phyloP scores from a whole-genome alignment of 179 eudicot genomes.

The Dionaea muscipula region DNA sequence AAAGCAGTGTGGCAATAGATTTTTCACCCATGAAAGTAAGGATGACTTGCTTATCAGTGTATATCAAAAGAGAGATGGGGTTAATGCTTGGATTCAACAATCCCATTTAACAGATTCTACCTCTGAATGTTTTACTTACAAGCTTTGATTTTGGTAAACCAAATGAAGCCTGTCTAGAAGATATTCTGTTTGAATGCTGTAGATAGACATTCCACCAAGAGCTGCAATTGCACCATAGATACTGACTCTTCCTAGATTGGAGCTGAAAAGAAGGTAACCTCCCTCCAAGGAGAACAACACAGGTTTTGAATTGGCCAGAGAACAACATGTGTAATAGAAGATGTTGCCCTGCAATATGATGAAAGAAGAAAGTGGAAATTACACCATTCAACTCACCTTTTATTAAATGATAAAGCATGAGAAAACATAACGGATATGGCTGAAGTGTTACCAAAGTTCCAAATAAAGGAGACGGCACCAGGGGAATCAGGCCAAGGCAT shows the following conservation, averaged over 20 bases:
- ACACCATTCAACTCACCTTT: no score
- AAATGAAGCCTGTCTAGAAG: conserved; percentile 32
- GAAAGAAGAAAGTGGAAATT: background rate
- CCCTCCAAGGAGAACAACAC: conserved; percentile 91
- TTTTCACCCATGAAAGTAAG: background rate
- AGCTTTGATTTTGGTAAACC: conserved; percentile 59
- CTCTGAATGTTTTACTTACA: no score
- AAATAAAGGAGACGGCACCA: conserved; percentile 51
- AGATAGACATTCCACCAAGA: conserved; percentile 67
- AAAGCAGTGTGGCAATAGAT: no score
- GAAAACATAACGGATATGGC: no score
- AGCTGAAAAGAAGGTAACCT: conserved; percentile 61
- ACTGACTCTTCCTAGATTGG: conserved; percentile 73
- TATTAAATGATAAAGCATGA: no score
- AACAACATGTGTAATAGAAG: conserved; percentile 81
- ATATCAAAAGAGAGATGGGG: no score
- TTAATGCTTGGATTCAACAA: conserved; percentile 32
- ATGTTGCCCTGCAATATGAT: conserved; percentile 59
- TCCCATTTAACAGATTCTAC: no score
- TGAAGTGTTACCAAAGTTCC: conserved; percentile 49
- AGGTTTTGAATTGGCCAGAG: conserved; percentile 93
- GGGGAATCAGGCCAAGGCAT: conserved; percentile 94
- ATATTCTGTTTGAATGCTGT: conserved; percentile 39
- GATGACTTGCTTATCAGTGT: conserved; percentile 1
- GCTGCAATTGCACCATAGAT: conserved; percentile 69